phyloP scores from a whole-genome alignment of 2,329 filamentous ascomycete species.

The Pezicula rhizophila region DNA sequence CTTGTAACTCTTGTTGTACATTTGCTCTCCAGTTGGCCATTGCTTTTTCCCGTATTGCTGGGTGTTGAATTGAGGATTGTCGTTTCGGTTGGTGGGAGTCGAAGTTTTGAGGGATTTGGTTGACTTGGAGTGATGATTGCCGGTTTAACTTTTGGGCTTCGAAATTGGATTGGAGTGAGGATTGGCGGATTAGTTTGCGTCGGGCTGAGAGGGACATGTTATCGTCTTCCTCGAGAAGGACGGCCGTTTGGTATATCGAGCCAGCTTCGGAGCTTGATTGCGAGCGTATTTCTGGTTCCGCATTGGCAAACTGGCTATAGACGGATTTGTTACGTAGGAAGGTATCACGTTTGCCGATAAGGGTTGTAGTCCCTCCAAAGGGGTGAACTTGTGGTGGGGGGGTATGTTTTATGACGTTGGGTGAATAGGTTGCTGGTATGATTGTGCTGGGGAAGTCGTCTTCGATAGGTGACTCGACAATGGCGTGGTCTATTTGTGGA shows the following conservation, averaged over 20 bases:
- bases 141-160: conserved; percentile 7
- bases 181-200: conserved; percentile 49
- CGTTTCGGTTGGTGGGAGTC: conserved; percentile 52
- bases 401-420: too few relatives aligned
- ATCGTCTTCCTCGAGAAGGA: conserved; percentile 45
- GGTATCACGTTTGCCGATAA: conserved; percentile 48
- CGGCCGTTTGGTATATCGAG: conserved; percentile 17
- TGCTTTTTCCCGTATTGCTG: conserved; percentile 46
- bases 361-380: conserved; percentile 31
- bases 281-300: conserved; percentile 20
- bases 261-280: conserved; percentile 30
- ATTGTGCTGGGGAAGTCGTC: conserved; percentile 17
- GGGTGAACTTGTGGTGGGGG: conserved; percentile 4
- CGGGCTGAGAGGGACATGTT: conserved; percentile 68
- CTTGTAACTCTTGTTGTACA: conserved; percentile 54
- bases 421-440: conserved; percentile 6
- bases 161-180: conserved; percentile 6
- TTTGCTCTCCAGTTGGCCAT: conserved; percentile 64
- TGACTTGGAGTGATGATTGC: conserved; percentile 20
- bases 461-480: conserved; percentile 31
- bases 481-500: conserved; percentile 25
- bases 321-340: conserved; percentile 34
- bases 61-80: conserved; percentile 35
- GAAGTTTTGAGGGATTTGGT: conserved; percentile 29
- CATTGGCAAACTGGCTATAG: conserved; percentile 11